Evolutionary conservation across 2,329 filamentous ascomycete species (phyloP), one percentile per base, ranked within the genome.

Genomic region (Paracamarosporium sp.): DNA sequence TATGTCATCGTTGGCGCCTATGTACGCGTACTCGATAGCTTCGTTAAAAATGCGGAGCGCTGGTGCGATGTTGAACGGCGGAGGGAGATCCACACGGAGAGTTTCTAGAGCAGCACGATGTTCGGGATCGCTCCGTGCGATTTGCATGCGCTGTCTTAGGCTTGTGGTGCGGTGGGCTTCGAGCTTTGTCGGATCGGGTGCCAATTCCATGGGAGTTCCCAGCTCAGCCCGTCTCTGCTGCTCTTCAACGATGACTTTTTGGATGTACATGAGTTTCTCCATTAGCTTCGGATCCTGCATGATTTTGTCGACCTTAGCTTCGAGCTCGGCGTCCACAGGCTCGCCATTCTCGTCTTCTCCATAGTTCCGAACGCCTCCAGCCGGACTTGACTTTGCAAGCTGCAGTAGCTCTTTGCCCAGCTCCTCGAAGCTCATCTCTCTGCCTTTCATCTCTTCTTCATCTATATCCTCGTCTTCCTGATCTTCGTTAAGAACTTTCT

Each of bases 1-100:
- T 1, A 74, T 65, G 45, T 72, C 70, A 33, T 76, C 74, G 40
- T 74, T 77, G 12, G 72, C 71, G 36, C 74, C 73, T 15, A 75
- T 54, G 38, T 75, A 77, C 17, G 75, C 70, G 12, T 73, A 59
- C 38, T 72, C 66, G 28, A 77, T 67, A 13, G 69, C 72, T 57
- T 74, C 65, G 36, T 77, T 77, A 62, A 77, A 71, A 2, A 65
- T 59, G 24, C 67, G 69, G 13, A 77, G 59, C 1, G 67, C 65
- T 5, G 72, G 74, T 3, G 68, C 62, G 35, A 73, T 65, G 57
- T 70, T 71, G 60, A 74, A 75, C 1, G 73, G 71, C 1, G 69
- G 66, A 5, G 57, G 67, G 2, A 76, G 69, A 11, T 60, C 55
- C 40, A 76, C 66, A 36, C 60, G 68, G 5, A 76, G 65, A 27